Evolutionary conservation across 805 yeast genomes (phyloP).

Genomic region (Metschnikowia colocasiae): DNA sequence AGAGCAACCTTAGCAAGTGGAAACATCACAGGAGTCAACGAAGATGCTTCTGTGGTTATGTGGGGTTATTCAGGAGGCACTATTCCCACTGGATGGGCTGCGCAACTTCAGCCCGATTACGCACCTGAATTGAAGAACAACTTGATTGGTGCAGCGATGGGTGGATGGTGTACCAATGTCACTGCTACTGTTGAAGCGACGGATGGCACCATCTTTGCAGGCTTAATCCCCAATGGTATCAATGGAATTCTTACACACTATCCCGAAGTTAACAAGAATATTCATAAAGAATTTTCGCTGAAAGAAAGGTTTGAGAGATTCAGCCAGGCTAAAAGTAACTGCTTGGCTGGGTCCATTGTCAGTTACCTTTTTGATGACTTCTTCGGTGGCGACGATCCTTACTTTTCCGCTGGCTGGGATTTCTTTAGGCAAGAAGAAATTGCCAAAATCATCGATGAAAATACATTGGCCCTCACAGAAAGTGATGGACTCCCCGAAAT

Average conservation of each 20-base stretch:
- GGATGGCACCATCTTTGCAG: slow-evolving; percentile 28
- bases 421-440: slow-evolving; percentile 3
- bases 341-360: slow-evolving; percentile 3
- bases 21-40: slow-evolving; percentile 18
- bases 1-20: slow-evolving; percentile 24
- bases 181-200: slow-evolving; percentile 24
- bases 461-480: slow-evolving; percentile 8
- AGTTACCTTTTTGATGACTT: slow-evolving; percentile 1
- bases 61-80: slow-evolving; percentile 43
- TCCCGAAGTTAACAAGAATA: slow-evolving; percentile 19
- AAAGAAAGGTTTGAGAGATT: neutral
- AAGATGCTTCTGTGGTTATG: slow-evolving; percentile 21
- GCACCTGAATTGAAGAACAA: slow-evolving; percentile 29
- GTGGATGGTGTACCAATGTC: slow-evolving; percentile 36
- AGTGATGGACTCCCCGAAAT: slow-evolving; percentile 19
- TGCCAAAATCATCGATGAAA: slow-evolving; percentile 2
- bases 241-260: slow-evolving; percentile 31
- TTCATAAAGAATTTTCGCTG: neutral
- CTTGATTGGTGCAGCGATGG: slow-evolving; percentile 32
- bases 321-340: slow-evolving; percentile 2
- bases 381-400: slow-evolving; percentile 8
- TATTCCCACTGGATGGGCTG: slow-evolving; percentile 38
- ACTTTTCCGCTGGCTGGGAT: slow-evolving; percentile 4
- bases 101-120: slow-evolving; percentile 32
- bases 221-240: slow-evolving; percentile 28